phyloP scores from a whole-genome alignment of 169 alveolate species.

The Cryptosporidium parvum region DNA sequence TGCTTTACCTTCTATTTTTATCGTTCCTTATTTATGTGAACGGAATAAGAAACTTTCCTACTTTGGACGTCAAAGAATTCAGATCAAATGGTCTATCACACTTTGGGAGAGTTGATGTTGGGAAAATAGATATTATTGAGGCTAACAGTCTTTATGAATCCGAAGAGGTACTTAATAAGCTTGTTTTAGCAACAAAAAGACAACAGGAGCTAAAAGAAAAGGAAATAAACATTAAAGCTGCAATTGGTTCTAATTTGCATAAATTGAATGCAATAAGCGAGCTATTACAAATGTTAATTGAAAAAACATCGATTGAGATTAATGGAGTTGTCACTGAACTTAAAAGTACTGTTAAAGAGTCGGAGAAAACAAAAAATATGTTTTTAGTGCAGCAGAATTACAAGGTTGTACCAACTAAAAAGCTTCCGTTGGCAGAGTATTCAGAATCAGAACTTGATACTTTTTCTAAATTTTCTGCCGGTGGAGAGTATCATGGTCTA shows the following conservation, averaged over 20 bases:
- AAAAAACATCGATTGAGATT: constrained; percentile 42
- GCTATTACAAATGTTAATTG: constrained; percentile 55
- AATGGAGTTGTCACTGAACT: constrained; percentile 50
- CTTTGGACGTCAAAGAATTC: background rate
- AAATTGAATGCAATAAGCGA: constrained; percentile 65
- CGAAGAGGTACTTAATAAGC: constrained; percentile 48
- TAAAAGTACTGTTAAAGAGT: constrained; percentile 27
- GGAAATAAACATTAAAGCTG: constrained; percentile 70
- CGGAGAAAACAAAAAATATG: constrained; percentile 40
- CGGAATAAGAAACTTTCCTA: background rate
- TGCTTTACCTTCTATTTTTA: background rate
- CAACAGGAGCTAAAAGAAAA: constrained; percentile 73
- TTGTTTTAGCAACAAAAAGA: constrained; percentile 42
- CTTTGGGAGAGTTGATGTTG: constrained; percentile 58
- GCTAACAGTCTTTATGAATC: constrained; percentile 62
- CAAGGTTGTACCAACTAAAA: constrained; percentile 65
- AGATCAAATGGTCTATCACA: constrained; percentile 13
- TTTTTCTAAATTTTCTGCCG: constrained; percentile 47
- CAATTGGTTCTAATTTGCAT: constrained; percentile 66
- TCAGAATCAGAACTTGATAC: constrained; percentile 48
- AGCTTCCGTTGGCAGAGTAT: constrained; percentile 70
- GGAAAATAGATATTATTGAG: constrained; percentile 59
- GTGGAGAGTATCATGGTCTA: constrained; percentile 69
- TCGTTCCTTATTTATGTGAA: background rate
- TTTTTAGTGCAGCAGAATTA: constrained; percentile 53